A percentile compares a stretch with the other conserved stretches of the same genome.
Evolutionary conservation across 768 basidiomycete species (phyloP).

Genomic region (Xerocomellus amylosporus): DNA sequence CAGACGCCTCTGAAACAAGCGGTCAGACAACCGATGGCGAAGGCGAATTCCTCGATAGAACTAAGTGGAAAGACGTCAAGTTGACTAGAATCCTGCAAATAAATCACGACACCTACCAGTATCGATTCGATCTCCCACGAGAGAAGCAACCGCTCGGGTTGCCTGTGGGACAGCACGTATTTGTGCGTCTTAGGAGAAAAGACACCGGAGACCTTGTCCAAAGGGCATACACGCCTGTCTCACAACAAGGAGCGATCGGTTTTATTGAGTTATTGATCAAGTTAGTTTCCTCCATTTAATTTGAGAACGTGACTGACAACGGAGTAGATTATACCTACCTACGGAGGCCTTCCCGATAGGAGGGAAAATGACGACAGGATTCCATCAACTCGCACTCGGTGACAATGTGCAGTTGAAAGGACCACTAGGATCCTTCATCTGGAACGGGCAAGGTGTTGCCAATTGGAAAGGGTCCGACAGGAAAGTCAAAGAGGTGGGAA

Average conservation of each 20-base stretch:
- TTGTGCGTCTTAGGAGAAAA: slow-evolving; percentile 45
- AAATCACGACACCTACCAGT: slow-evolving; percentile 50
- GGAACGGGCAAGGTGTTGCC: slow-evolving; percentile 42
- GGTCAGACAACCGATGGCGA: slow-evolving; percentile 7
- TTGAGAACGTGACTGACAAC: slow-evolving; percentile 3
- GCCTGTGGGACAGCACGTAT: slow-evolving; percentile 59
- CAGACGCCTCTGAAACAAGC: neutral
- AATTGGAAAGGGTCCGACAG: slow-evolving; percentile 36
- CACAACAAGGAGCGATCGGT: slow-evolving; percentile 39
- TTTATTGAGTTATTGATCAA: slow-evolving; percentile 55
- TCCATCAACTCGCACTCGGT: slow-evolving; percentile 45
- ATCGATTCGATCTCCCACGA: slow-evolving; percentile 46
- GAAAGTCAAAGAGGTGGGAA: slow-evolving; percentile 41
- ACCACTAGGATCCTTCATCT: slow-evolving; percentile 55
- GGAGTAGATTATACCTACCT: slow-evolving; percentile 44
- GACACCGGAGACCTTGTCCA: slow-evolving; percentile 45
- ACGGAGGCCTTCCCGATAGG: slow-evolving; percentile 37
- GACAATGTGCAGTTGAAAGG: slow-evolving; percentile 57
- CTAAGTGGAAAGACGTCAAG: slow-evolving; percentile 47
- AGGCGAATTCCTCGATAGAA: slow-evolving; percentile 41
- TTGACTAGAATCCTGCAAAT: slow-evolving; percentile 38
- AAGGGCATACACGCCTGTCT: slow-evolving; percentile 61
- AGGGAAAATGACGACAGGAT: slow-evolving; percentile 52
- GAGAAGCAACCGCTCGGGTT: slow-evolving; percentile 47
- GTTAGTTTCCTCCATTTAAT: slow-evolving; percentile 23